phyloP scores from a whole-genome alignment of 2,329 filamentous ascomycete species.

The Dactylella cylindrospora region DNA sequence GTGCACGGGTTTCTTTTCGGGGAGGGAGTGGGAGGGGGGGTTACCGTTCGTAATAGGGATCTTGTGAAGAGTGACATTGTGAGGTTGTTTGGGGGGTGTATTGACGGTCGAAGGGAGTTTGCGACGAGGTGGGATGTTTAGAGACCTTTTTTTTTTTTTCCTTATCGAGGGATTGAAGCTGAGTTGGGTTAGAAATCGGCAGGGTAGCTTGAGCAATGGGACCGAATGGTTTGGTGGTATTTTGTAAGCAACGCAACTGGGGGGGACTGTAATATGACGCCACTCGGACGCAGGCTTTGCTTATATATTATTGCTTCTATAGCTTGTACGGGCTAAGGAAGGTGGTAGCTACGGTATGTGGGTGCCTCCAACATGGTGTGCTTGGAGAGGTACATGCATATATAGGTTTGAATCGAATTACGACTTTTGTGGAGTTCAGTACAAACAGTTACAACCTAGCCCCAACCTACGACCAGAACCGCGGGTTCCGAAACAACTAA shows the following conservation, averaged over 20 bases:
- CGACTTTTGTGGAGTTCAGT: no score
- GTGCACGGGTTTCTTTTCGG: not conserved
- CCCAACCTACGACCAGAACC: no score
- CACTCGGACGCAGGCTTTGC: not conserved
- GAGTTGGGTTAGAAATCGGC: no score
- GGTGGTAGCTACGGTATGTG: no score
- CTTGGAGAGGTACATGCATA: not conserved
- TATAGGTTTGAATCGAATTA: no score
- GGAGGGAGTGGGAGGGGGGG: not conserved
- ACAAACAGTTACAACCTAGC: no score
- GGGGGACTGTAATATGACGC: not conserved
- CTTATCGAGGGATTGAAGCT: not conserved
- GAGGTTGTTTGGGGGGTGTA: not conserved
- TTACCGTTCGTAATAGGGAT: constrained; percentile 32
- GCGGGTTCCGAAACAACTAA: no score
- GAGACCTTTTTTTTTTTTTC: constrained; percentile 8
- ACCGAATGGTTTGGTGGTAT: constrained; percentile 32
- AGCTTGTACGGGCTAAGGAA: not conserved
- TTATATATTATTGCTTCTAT: not conserved
- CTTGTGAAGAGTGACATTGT: constrained; percentile 36
- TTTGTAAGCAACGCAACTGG: constrained; percentile 29
- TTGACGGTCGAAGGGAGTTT: not conserved
- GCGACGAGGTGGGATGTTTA: not conserved
- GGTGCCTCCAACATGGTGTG: no score
- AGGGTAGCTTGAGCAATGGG: not conserved